These are phyloP conservation scores for Aureobasidium sp. DNA, from an alignment of 2,329 filamentous ascomycete species.

Conservation along the genomic window DNA sequence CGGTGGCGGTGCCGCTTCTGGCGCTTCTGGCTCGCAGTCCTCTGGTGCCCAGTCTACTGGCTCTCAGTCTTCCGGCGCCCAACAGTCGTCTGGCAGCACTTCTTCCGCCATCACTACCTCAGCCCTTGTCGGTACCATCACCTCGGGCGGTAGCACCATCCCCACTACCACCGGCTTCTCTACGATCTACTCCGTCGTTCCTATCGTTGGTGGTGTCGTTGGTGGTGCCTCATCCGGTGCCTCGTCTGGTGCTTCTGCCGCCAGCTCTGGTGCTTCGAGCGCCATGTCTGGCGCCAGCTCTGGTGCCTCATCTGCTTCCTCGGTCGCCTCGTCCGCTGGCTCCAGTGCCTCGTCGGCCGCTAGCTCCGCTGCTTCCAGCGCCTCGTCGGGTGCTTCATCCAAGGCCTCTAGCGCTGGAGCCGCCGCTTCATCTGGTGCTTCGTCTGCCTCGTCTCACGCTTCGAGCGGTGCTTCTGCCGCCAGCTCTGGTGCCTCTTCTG, in stretches of 20 bases:
- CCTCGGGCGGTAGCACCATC: constrained; percentile 24
- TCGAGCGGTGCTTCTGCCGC: constrained; percentile 14
- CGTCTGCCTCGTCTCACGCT: constrained; percentile 15
- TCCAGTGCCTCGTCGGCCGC: constrained; percentile 14
- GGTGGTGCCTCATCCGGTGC: constrained; percentile 16
- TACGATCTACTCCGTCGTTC: constrained; percentile 25
- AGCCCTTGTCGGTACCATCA: constrained; percentile 26
- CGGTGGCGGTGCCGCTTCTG: neutral
- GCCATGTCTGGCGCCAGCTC: constrained; percentile 18
- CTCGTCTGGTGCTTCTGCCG: constrained; percentile 16
- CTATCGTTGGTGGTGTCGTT: constrained; percentile 14
- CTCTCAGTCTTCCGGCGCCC: neutral
- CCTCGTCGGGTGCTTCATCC: constrained; percentile 15
- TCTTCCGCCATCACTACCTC: constrained; percentile 24
- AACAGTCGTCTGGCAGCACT: constrained; percentile 4
- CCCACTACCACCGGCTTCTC: constrained; percentile 29
- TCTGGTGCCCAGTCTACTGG: neutral
- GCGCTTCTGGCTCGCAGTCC: neutral
- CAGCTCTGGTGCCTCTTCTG: constrained; percentile 13
- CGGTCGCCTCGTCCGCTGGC: constrained; percentile 16
- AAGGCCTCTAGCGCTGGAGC: constrained; percentile 16
- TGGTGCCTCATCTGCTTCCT: constrained; percentile 16
- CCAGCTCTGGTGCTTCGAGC: constrained; percentile 13
- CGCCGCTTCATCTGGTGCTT: constrained; percentile 15
- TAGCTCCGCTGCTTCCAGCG: constrained; percentile 14